Conservation (phyloP, 2,329 filamentous ascomycete species). For the Emergomyces orientalis region DNA sequence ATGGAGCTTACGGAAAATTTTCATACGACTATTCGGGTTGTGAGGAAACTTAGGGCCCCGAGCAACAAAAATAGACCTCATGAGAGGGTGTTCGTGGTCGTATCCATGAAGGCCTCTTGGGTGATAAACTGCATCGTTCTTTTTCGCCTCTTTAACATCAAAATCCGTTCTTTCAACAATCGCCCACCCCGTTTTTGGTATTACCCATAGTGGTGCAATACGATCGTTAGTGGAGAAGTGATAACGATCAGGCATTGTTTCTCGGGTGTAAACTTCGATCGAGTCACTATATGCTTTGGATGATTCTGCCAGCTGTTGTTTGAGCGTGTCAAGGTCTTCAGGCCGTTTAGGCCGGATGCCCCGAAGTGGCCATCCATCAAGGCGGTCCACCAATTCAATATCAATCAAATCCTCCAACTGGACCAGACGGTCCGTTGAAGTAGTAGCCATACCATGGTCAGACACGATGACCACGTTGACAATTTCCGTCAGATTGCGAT, state of each 20-base stretch:
- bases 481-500: constrained; percentile 74
- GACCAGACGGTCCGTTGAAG: constrained; percentile 66
- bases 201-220: constrained; percentile 90
- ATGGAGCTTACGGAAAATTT: constrained; percentile 64
- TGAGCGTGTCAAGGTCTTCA: constrained; percentile 56
- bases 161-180: constrained; percentile 76
- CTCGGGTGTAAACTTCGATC: constrained; percentile 76
- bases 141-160: constrained; percentile 57
- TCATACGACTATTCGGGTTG: constrained; percentile 65
- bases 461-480: constrained; percentile 95
- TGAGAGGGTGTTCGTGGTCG: constrained; percentile 86
- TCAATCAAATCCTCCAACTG: constrained; percentile 88
- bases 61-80: constrained; percentile 92
- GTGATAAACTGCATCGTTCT: constrained; percentile 59
- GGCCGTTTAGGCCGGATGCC: constrained; percentile 72
- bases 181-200: constrained; percentile 87
- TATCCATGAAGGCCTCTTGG: constrained; percentile 88
- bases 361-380: constrained; percentile 88
- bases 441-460: constrained; percentile 97
- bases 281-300: constrained; percentile 48
- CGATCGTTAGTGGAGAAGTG: constrained; percentile 82
- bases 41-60: constrained; percentile 88
- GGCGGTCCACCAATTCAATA: constrained; percentile 64
- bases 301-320: constrained; percentile 47
- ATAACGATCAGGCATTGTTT: constrained; percentile 84